These are phyloP conservation scores for Paraurostyla sp. DNA, from an alignment of 73 alveolate genomes.

Conservation along the genomic window DNA sequence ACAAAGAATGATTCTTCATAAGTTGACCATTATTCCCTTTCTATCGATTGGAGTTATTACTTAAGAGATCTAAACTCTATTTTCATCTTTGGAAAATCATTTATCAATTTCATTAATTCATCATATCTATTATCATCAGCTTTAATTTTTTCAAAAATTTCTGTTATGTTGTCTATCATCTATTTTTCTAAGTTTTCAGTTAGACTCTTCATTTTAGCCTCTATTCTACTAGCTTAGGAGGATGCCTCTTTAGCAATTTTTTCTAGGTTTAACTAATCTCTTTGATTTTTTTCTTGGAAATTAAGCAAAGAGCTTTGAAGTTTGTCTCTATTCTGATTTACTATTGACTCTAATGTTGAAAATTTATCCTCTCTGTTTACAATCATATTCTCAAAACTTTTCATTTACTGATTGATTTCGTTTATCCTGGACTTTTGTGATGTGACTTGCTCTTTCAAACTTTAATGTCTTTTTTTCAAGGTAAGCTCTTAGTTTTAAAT, in stretches of 20 bases:
- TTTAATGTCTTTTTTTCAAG: constrained; percentile 15
- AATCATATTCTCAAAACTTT: not conserved
- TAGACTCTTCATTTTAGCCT: not conserved
- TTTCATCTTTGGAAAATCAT: constrained; percentile 24
- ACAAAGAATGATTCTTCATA: not conserved
- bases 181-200: not conserved
- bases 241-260: not conserved
- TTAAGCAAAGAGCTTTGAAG: not conserved
- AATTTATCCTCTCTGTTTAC: constrained; percentile 19
- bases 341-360: not conserved
- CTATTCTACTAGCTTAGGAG: not conserved
- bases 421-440: not conserved
- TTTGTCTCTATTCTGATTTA: constrained; percentile 15
- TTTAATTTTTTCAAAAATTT: constrained; percentile 7
- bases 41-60: not conserved
- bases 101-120: not conserved
- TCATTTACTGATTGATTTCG: constrained; percentile 16
- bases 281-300: not conserved
- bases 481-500: constrained; percentile 1
- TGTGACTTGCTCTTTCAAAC: not conserved
- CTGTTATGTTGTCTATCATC: not conserved
- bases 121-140: constrained; percentile 33
- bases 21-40: not conserved
- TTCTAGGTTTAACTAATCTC: not conserved
- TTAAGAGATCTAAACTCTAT: not conserved